A percentile compares a stretch with the other conserved stretches of the same genome.
Conservation (phyloP, 108 stramenopile species). For the Aureococcus anophagefferens region DNA sequence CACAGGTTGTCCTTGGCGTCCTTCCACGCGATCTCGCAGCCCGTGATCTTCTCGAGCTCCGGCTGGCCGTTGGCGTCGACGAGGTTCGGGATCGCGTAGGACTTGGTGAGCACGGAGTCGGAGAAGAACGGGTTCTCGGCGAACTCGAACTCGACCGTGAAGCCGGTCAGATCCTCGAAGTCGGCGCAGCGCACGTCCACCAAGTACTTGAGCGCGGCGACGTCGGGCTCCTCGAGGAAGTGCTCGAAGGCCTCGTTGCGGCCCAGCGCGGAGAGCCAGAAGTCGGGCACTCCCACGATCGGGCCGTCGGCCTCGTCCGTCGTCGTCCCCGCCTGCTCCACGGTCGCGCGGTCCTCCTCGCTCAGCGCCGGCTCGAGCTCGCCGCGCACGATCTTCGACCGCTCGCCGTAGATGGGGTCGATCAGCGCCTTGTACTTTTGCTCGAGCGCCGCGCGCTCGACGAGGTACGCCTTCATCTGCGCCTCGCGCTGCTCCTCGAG, state of each 20-base stretch:
- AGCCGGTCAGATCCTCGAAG: conserved; percentile 67
- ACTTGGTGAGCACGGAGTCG: conserved; percentile 70
- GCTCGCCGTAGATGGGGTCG: conserved; percentile 55
- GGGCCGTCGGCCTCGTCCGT: neutral
- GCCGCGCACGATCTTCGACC: conserved; percentile 40
- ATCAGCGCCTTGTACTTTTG: conserved; percentile 46
- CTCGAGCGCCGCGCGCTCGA: conserved; percentile 69
- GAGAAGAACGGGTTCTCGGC: conserved; percentile 68
- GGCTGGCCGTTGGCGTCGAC: conserved; percentile 73
- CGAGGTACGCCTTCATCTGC: conserved; percentile 50
- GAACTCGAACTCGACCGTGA: conserved; percentile 75
- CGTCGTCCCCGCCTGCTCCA: neutral
- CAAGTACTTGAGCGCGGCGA: neutral
- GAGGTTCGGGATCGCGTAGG: conserved; percentile 78
- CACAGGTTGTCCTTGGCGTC: conserved; percentile 47
- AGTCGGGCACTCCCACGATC: neutral
- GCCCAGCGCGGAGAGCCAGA: neutral
- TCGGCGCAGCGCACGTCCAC: conserved; percentile 13
- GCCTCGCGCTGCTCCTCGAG: conserved; percentile 50
- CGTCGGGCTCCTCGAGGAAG: neutral
- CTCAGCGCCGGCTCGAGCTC: conserved; percentile 14
- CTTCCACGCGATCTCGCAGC: conserved; percentile 76
- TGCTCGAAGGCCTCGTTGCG: neutral
- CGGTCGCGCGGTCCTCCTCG: neutral
- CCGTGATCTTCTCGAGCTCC: conserved; percentile 68